These are phyloP conservation scores for Apiotrichum veenhuisii DNA, from an alignment of 1,284 basidiomycete species.

Conservation along the genomic window DNA sequence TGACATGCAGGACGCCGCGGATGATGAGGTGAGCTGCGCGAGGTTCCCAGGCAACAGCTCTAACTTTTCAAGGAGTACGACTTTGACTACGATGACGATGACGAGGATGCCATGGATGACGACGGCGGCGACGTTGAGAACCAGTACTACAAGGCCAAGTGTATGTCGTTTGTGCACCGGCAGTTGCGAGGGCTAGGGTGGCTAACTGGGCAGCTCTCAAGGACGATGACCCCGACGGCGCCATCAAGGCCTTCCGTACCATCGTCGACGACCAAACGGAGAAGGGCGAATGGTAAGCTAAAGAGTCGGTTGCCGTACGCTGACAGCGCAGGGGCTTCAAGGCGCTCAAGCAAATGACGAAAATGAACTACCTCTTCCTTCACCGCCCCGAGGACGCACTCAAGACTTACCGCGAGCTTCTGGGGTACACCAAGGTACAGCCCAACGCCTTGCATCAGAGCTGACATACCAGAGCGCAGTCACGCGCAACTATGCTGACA, in stretches of 20 bases:
- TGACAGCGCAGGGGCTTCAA: conserved; percentile 83
- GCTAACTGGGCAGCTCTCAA: conserved; percentile 65
- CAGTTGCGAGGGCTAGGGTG: not conserved
- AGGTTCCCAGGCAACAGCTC: not conserved
- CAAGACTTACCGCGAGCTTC: conserved; percentile 74
- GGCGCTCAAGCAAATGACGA: conserved; percentile 95
- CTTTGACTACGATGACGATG: conserved; percentile 89
- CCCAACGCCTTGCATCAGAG: not conserved
- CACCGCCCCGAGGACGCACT: conserved; percentile 79
- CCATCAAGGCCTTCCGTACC: conserved; percentile 76
- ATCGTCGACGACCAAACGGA: conserved; percentile 86
- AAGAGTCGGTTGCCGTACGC: not conserved
- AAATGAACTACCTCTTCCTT: conserved; percentile 79
- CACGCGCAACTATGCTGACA: conserved; percentile 68
- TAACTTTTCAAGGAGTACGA: conserved; percentile 71
- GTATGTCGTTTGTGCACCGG: conserved; percentile 55
- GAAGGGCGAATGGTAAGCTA: conserved; percentile 80
- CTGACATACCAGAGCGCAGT: conserved; percentile 31
- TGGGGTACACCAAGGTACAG: conserved; percentile 76
- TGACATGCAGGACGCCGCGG: conserved; percentile 44
- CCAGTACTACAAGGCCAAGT: conserved; percentile 96
- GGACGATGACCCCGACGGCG: conserved; percentile 83
- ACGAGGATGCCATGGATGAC: conserved; percentile 64
- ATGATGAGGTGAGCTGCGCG: conserved; percentile 45
- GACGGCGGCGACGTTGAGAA: conserved; percentile 94